Evolutionary conservation across 495 filamentous ascomycete species (phyloP).

Genomic region (Trichodelitschia bisporula): DNA sequence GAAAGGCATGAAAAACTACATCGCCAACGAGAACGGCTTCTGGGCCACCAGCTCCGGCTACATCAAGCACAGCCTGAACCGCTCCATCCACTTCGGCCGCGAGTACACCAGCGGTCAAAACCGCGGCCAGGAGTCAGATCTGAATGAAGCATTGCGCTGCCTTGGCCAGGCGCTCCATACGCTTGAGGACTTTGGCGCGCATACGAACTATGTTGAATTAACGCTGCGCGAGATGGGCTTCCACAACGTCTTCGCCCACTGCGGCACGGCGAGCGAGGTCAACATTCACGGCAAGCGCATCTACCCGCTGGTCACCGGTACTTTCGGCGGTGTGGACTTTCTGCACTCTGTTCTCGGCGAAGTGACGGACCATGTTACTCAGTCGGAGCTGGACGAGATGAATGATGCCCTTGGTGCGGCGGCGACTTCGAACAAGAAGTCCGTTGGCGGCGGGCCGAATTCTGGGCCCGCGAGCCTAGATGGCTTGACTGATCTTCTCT

Average conservation of each 20-base stretch:
- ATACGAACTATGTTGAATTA: conserved; percentile 86
- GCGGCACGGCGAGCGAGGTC: conserved; percentile 48
- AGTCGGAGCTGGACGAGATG: conserved; percentile 80
- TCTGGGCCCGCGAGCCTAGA: conserved; percentile 17
- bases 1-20: conserved; percentile 91
- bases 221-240: conserved; percentile 67
- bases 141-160: conserved; percentile 71
- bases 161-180: conserved; percentile 84
- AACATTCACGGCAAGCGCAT: conserved; percentile 46
- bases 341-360: conserved; percentile 92
- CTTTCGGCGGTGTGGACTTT: conserved; percentile 91
- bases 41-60: conserved; percentile 87
- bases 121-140: conserved; percentile 55
- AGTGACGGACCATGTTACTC: conserved; percentile 85
- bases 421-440: conserved; percentile 23
- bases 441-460: conserved; percentile 14
- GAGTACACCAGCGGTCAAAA: conserved; percentile 52
- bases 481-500: conserved; percentile 45
- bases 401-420: conserved; percentile 59
- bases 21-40: conserved; percentile 62
- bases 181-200: conserved; percentile 85
- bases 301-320: conserved; percentile 74
- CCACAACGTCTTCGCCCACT: conserved; percentile 63
- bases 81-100: conserved; percentile 75
- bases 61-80: conserved; percentile 56